Percentiles rank a stretch among this genome's conserved stretches.
These are phyloP conservation scores for Micromonas commoda DNA, from an alignment of 139 green algal genomes.

Conservation along the genomic window DNA sequence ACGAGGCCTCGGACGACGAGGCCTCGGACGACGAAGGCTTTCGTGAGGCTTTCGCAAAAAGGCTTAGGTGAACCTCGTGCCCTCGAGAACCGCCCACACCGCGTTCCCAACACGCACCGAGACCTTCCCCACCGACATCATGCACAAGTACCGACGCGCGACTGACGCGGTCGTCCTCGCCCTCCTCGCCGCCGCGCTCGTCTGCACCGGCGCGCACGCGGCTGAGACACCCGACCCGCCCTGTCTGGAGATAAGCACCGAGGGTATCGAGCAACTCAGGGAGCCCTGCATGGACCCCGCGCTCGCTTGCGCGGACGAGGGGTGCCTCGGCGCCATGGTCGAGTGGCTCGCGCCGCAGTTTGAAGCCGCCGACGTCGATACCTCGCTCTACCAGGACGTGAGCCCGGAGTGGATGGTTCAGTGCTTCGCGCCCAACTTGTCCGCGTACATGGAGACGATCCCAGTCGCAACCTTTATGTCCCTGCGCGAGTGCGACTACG, in stretches of 20 bases:
- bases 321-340: neutral
- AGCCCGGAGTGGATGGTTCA: neutral
- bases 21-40: too few relatives aligned
- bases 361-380: neutral
- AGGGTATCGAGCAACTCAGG: neutral
- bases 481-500: neutral
- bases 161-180: too few relatives aligned
- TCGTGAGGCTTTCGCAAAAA: too few relatives aligned
- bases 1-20: too few relatives aligned
- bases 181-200: too few relatives aligned
- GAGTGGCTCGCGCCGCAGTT: neutral
- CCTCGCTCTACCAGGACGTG: neutral
- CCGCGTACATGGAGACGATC: neutral
- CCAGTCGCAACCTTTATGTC: neutral
- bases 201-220: too few relatives aligned
- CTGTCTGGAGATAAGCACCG: neutral
- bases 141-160: too few relatives aligned
- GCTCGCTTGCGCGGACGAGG: neutral
- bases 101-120: too few relatives aligned
- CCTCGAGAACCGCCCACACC: too few relatives aligned
- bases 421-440: neutral
- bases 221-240: too few relatives aligned
- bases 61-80: too few relatives aligned
- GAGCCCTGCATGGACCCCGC: neutral
- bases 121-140: too few relatives aligned